Evolutionary conservation across 2,329 filamentous ascomycete genomes (phyloP).

Genomic region (Verticillium nubilum): DNA sequence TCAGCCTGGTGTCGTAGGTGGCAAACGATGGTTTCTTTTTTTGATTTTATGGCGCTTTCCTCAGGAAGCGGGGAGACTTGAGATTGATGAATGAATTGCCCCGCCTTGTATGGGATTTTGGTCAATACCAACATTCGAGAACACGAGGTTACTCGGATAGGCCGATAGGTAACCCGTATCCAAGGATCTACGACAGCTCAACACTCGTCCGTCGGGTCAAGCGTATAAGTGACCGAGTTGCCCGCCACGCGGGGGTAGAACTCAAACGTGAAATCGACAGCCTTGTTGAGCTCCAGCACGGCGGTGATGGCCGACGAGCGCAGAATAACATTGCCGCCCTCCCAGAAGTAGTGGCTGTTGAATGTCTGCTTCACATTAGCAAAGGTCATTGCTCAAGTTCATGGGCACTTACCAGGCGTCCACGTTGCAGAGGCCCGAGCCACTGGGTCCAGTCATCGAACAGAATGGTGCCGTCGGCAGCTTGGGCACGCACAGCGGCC

Average conservation of each 20-base stretch:
- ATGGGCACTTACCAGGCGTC: constrained; percentile 25
- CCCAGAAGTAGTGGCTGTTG: constrained; percentile 45
- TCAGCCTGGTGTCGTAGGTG: too few relatives aligned
- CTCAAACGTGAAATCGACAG: constrained; percentile 46
- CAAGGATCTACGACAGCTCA: neutral
- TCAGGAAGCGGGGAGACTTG: too few relatives aligned
- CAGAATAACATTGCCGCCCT: constrained; percentile 39
- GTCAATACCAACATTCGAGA: too few relatives aligned
- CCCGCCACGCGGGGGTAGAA: constrained; percentile 45
- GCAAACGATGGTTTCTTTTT: too few relatives aligned
- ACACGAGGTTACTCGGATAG: too few relatives aligned
- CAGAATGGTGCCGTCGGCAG: constrained; percentile 40
- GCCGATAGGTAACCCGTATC: too few relatives aligned
- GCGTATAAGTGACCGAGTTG: constrained; percentile 41
- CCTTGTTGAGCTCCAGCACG: constrained; percentile 36
- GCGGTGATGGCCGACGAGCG: constrained; percentile 35
- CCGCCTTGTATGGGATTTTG: too few relatives aligned
- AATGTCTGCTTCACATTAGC: constrained; percentile 31
- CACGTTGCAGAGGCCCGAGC: constrained; percentile 45
- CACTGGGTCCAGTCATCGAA: constrained; percentile 53
- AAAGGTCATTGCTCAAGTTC: neutral
- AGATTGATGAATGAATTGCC: too few relatives aligned
- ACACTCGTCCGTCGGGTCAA: constrained; percentile 4
- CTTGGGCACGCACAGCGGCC: constrained; percentile 45
- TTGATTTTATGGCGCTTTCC: too few relatives aligned